These are phyloP conservation scores for Beauveria bassiana DNA, from an alignment of 2,329 filamentous ascomycete species.

Conservation along the genomic window DNA sequence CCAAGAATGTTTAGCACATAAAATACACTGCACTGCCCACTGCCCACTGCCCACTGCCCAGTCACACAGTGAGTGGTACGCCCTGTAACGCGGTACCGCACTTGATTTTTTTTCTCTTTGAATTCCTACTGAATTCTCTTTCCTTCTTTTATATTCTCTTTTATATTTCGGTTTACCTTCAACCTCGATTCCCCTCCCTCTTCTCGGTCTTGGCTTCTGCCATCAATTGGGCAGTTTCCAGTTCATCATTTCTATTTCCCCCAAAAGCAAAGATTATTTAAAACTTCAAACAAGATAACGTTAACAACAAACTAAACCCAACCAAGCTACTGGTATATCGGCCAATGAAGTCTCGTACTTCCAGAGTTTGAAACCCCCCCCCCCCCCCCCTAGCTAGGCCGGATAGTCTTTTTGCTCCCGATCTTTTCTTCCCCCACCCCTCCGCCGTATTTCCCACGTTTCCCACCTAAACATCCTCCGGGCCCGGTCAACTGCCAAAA, in stretches of 20 bases:
- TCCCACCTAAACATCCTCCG: conserved; percentile 2
- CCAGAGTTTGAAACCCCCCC: background rate
- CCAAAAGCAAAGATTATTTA: background rate
- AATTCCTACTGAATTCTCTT: background rate
- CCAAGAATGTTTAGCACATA: too few species aligned
- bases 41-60: too few species aligned
- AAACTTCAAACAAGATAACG: background rate
- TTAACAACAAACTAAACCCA: background rate
- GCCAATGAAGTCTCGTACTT: background rate
- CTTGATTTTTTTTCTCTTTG: background rate
- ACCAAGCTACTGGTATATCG: background rate
- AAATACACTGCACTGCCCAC: too few species aligned
- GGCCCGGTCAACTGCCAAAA: background rate
- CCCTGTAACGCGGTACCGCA: background rate
- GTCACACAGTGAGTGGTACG: background rate
- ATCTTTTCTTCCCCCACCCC: conserved; percentile 6
- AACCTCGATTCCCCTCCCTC: background rate
- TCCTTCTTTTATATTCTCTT: background rate
- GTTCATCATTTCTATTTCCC: background rate
- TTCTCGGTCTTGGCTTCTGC: background rate
- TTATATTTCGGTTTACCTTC: background rate
- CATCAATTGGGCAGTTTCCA: background rate
- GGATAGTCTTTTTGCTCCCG: background rate
- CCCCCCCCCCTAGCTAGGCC: background rate
- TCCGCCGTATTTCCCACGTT: conserved; percentile 5